phyloP scores from a whole-genome alignment of 2,329 filamentous ascomycete species.

The Sclerotinia glacialis region DNA sequence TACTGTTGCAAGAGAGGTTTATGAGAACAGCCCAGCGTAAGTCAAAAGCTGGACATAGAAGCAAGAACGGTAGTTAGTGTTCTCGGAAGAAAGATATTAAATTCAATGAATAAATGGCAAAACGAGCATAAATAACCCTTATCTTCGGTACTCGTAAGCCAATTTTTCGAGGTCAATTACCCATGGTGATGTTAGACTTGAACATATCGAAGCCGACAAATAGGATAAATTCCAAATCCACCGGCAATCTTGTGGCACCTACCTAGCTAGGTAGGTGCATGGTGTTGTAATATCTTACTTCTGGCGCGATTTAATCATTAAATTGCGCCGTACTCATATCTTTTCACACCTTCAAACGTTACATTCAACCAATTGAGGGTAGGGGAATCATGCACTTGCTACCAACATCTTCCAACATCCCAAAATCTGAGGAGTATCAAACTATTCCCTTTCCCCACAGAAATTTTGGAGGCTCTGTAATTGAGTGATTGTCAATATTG shows the following conservation, averaged over 20 bases:
- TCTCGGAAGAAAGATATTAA: background rate
- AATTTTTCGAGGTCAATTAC: background rate
- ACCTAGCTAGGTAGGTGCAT: background rate
- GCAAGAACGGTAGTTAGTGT: background rate
- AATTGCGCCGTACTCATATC: too few relatives aligned
- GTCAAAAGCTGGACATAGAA: background rate
- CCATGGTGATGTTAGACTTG: background rate
- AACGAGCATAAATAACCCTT: background rate
- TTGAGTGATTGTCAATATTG: background rate
- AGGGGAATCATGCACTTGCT: too few relatives aligned
- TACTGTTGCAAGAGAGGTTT: background rate
- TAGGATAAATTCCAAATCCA: background rate
- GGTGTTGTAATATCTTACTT: background rate
- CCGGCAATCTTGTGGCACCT: background rate
- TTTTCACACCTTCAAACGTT: too few relatives aligned
- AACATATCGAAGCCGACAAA: background rate
- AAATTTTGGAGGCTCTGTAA: background rate
- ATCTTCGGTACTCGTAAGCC: background rate
- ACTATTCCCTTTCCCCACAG: background rate
- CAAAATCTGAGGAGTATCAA: too few relatives aligned
- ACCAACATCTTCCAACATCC: too few relatives aligned
- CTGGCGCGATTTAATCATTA: too few relatives aligned
- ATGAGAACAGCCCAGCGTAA: background rate
- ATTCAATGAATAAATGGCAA: background rate
- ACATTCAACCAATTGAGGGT: too few relatives aligned